Evolutionary conservation across 2,329 filamentous ascomycete species (phyloP), one percentile per base, ranked within the genome.

Genomic region (Parascedosporium putredinis): DNA sequence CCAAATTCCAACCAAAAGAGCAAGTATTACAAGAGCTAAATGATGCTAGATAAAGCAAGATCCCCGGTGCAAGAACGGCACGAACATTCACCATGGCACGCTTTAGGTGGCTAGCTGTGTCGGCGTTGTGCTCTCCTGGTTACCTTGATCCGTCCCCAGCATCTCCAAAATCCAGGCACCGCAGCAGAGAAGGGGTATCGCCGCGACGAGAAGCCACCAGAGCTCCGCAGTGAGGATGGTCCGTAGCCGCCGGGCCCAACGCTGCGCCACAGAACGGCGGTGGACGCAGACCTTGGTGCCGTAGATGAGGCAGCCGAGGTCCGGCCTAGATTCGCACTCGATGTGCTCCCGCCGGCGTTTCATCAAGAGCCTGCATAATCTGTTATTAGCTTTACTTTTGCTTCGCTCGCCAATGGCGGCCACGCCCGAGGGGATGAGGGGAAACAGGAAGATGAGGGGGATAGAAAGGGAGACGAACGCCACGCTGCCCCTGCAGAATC

Each of bases 401-500:
- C n/a, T n/a, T n/a, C 16, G 2, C 2, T 4, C 4, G 27, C 12
- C 36, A 42, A 9, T 25, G 33, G 4, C 10, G 14, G 22, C 12
- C 18, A 33, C 25, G 33, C 8, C 20, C 12, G 23, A 8, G 29
- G 29, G 5, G n/a, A 23, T 14, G 40, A 24, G 23, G 36, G 18
- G 14, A 24, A 42, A 38, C 14, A 25, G 36, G 29, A 33, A 24
- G n/a, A 3, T 14, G 8, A 4, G 5, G n/a, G n/a, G n/a, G n/a
- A n/a, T n/a, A n/a, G n/a, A n/a, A n/a, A n/a, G n/a, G n/a, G n/a
- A 25, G 7, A 64, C 71, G 51, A 60, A 81, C 78, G 69, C 70
- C 0, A 82, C 73, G 50, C 74, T 80, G 2, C 78, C 78, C 33
- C 77, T 65, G 56, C 78, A 83, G 62, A 83, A 83, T 24, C 71